Conservation (phyloP, 2,329 filamentous ascomycete species). For the Xenoacremonium recifei region DNA sequence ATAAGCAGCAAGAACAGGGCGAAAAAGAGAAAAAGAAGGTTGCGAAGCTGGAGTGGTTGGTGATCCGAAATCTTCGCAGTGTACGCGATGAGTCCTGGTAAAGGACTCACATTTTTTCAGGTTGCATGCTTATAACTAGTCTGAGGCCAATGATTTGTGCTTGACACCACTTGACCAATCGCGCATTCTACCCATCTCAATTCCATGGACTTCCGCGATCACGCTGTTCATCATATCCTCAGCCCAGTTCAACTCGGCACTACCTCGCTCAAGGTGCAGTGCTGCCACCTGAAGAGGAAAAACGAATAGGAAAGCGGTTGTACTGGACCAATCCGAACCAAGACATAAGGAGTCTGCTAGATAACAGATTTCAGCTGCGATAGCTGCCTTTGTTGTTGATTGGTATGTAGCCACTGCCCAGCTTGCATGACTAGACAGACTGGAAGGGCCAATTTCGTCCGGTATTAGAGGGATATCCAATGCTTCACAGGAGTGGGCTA, state of each 20-base stretch:
- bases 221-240: background rate
- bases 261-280: background rate
- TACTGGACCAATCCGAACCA: background rate
- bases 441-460: background rate
- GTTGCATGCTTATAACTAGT: too few relatives aligned
- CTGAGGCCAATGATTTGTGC: too few relatives aligned
- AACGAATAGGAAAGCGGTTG: background rate
- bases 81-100: background rate
- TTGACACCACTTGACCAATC: background rate
- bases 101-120: background rate
- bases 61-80: background rate
- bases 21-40: background rate
- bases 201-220: background rate
- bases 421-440: background rate
- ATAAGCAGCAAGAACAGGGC: background rate
- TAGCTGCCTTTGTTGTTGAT: background rate
- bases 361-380: background rate
- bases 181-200: background rate
- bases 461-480: background rate
- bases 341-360: background rate
- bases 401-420: background rate
- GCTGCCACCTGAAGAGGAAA: background rate
- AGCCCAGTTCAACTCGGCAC: background rate
- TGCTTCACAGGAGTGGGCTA: background rate
- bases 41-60: background rate